Evolutionary conservation across 148 eudicot species (phyloP), one percentile per base, ranked within the genome.

Genomic region (Fagopyrum tataricum): DNA sequence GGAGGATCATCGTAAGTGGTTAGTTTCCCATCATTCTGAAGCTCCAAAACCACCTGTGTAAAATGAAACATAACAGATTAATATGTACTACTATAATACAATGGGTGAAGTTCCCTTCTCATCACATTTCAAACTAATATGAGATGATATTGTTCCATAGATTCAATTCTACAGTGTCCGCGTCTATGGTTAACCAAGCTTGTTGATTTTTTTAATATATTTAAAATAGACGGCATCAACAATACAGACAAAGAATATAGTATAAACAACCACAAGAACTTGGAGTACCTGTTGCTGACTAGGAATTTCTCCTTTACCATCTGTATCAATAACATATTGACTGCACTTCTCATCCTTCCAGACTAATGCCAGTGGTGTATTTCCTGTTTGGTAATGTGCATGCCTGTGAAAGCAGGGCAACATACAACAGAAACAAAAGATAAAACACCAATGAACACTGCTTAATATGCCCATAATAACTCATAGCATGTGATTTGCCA

Each of bases 301-400:
- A 67, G 91, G 93, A 75, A 94, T 68, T 73, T 87, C 85, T 74
- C 98, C 98, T 77, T 83, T 88, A 61, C 77, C 83, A 77, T 94
- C 90, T 4, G 98, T 94, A 83, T 94, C 98, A 82, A 94, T 83
- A 59, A 91, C 96, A 79, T 91, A 94, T 75, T 84, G 93, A 77
- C 98, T 91, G 78, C 98, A 94, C 76, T 76, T 85, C 49, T 87
- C 93, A 81, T 94, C 98, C 88, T 94, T 94, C 98, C 98, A 94
- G 41, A 94, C 96, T 72, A 94, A 77, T 6, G 84, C 83, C 83
- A 91, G 76, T 39, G 98, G 98, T 52, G 98, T 94, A 83, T 91
- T 94, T 64, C 98, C 98, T 44, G 89, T 73, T 81, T 94, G 90
- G 88, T 94, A 94, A 77, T 91, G 97, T 76, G 98, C 89, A 82